phyloP scores from a whole-genome alignment of 106 monocot genomes.

The Apostasia ramifera region DNA sequence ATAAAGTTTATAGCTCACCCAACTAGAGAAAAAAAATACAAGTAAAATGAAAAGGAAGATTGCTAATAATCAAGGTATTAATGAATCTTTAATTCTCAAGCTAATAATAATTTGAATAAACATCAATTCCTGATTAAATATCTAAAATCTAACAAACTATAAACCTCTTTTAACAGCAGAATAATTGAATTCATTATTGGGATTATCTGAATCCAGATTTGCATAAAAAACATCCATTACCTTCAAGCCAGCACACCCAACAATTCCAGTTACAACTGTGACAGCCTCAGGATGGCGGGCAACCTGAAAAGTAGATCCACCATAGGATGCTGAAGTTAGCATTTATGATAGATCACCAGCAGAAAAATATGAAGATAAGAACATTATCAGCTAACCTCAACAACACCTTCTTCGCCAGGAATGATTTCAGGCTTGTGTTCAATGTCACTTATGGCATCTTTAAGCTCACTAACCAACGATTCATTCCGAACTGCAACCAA shows the following conservation, averaged over 20 bases:
- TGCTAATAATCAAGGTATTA: too few relatives aligned
- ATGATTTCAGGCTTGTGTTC: conserved; percentile 90
- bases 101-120: too few relatives aligned
- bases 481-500: conserved; percentile 81
- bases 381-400: conserved; percentile 45
- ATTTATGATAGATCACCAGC: not conserved
- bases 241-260: conserved; percentile 98
- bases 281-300: conserved; percentile 92
- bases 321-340: not conserved
- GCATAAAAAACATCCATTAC: conserved; percentile 24
- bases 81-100: too few relatives aligned
- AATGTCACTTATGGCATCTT: conserved; percentile 79
- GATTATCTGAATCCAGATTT: too few relatives aligned
- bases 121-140: too few relatives aligned
- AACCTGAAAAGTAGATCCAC: conserved; percentile 45
- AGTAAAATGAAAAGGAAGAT: too few relatives aligned
- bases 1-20: too few relatives aligned
- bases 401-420: conserved; percentile 83
- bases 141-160: too few relatives aligned
- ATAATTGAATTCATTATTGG: too few relatives aligned
- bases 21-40: too few relatives aligned
- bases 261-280: conserved; percentile 94
- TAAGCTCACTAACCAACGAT: conserved; percentile 66
- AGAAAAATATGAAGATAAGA: not conserved
- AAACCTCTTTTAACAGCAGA: too few relatives aligned